Evolutionary conservation across 164 flowering plant species (phyloP), one percentile per base, ranked within the genome.

Genomic region (Nymphaea colorata): DNA sequence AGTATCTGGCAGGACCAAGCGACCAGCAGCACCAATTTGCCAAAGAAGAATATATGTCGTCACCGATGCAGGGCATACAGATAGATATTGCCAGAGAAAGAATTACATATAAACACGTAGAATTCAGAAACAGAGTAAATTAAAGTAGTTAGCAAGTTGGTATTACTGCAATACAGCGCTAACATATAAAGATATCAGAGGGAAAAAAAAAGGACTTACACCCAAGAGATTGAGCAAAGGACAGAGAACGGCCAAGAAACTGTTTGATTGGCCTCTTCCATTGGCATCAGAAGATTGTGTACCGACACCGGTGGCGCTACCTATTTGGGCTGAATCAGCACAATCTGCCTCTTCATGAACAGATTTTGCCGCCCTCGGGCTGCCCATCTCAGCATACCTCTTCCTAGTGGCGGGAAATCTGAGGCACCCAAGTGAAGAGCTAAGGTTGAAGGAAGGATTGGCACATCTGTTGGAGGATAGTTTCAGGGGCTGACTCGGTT

Each of bases 221-320:
- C 83, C 73, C 72, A 86, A 80, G 65, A 86, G 81, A 72, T 76
- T 86, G 71, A 86, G 90, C 78, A 86, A 62, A 11, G 87, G 90
- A 61, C 90, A 86, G 14, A 86, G 86, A 67, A 82, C 15, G 43
- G 90, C 77, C 73, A 86, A 72, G 69, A 86, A 79, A 68, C 77
- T 81, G 67, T 77, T 75, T 5, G 83, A 75, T 45, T 80, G 70
- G 69, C 43, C 72, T 65, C 67, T 66, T 25, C 36, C 36, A 25
- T 25, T 25, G 36, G 36, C 36, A 25, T 25, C 36, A 25, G 36
- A 59, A 70, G 69, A 69, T 65, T 74, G 57, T 15, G 57, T 47
- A 41, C 59, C 64, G 42, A 78, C 43, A 59, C 66, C 71, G 59
- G 65, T 44, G 44, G 17, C 67, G 3, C 41, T 59, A 42, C 71